Percentiles rank a stretch among this genome's conserved stretches.
Evolutionary conservation across 805 yeast species (phyloP).

Genomic region (Candida pini): DNA sequence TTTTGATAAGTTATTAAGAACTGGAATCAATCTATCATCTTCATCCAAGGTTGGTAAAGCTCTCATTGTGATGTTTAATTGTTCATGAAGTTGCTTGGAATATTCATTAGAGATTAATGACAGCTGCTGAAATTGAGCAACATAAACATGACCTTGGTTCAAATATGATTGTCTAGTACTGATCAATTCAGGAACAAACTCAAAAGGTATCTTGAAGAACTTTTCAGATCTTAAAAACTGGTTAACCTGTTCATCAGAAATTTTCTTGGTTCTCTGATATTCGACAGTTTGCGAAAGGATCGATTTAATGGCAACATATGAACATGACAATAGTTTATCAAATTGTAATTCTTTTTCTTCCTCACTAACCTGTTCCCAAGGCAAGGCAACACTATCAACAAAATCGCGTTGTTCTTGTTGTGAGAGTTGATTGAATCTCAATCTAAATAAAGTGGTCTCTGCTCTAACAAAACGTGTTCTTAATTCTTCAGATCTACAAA

Average conservation of each 20-base stretch:
- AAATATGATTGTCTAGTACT: conserved; percentile 67
- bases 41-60: conserved; percentile 82
- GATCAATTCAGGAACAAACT: conserved; percentile 72
- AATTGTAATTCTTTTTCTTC: conserved; percentile 53
- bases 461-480: conserved; percentile 73
- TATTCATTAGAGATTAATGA: conserved; percentile 68
- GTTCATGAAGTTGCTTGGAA: conserved; percentile 41
- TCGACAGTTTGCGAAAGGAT: conserved; percentile 30
- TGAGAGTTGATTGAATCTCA: conserved; percentile 63
- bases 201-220: conserved; percentile 84
- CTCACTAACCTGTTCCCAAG: conserved; percentile 62
- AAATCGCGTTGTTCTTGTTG: conserved; percentile 65
- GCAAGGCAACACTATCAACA: conserved; percentile 57
- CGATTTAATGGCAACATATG: conserved; percentile 38
- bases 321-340: conserved; percentile 48
- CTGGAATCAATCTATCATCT: conserved; percentile 83
- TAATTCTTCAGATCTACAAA: conserved; percentile 80
- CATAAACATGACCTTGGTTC: conserved; percentile 68
- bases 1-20: conserved; percentile 69
- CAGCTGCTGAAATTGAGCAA: conserved; percentile 77
- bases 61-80: conserved; percentile 64
- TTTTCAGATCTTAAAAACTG: conserved; percentile 52
- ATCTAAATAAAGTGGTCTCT: conserved; percentile 67
- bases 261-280: conserved; percentile 24
- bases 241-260: conserved; percentile 47